Evolutionary conservation across 1,284 basidiomycete species (phyloP).

Genomic region (Ganoderma leucocontextum): DNA sequence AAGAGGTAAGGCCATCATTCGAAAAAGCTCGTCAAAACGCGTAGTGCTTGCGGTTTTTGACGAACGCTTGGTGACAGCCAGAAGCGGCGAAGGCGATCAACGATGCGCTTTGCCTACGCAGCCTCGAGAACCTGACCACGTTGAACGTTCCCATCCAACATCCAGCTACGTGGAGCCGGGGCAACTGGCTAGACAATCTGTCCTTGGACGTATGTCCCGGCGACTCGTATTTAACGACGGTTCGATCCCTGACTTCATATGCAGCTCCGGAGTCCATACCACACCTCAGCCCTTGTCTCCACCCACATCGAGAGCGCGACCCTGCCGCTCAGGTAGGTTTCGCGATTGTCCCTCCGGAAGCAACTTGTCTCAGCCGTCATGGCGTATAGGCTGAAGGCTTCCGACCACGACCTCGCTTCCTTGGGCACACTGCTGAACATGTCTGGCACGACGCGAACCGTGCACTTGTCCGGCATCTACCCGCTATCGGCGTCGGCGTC

Average conservation of each 20-base stretch:
- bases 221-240: background rate
- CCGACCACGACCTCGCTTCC: slow-evolving; percentile 53
- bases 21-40: background rate
- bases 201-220: slow-evolving; percentile 49
- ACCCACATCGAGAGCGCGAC: slow-evolving; percentile 74
- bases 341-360: background rate
- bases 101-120: slow-evolving; percentile 66
- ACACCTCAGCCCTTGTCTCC: slow-evolving; percentile 70
- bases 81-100: slow-evolving; percentile 51
- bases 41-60: background rate
- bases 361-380: slow-evolving; percentile 11
- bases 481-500: slow-evolving; percentile 43
- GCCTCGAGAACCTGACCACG: slow-evolving; percentile 60
- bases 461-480: slow-evolving; percentile 64
- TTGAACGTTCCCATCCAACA: slow-evolving; percentile 64
- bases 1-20: slow-evolving; percentile 52
- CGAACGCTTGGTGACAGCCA: background rate
- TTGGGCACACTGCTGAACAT: slow-evolving; percentile 61
- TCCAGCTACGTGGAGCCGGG: slow-evolving; percentile 50
- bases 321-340: slow-evolving; percentile 65
- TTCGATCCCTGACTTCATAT: background rate
- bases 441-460: slow-evolving; percentile 61
- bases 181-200: slow-evolving; percentile 53
- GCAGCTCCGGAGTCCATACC: slow-evolving; percentile 56
- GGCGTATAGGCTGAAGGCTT: slow-evolving; percentile 48